A percentile compares a stretch with the other conserved stretches of the same genome.
phyloP scores from a whole-genome alignment of 208 protist species.

The Leishmania amazonensis region DNA sequence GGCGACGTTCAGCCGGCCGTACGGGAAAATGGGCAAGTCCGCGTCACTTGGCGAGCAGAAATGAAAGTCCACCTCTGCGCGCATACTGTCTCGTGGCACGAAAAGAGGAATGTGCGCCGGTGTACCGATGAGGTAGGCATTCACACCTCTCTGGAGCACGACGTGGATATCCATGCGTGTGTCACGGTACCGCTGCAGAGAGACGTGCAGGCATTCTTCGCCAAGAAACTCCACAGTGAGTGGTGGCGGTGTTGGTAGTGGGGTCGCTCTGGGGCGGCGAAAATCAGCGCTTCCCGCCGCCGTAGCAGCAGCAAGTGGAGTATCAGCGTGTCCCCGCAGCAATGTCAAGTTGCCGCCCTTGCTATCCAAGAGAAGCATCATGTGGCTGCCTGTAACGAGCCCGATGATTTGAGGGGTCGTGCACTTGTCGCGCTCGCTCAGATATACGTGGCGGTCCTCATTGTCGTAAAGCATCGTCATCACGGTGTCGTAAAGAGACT shows the following conservation, averaged over 20 bases:
- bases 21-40: constrained; percentile 55
- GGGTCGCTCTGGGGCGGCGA: background rate
- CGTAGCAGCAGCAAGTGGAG: background rate
- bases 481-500: constrained; percentile 48
- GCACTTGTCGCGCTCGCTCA: constrained; percentile 35
- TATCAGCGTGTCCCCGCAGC: constrained; percentile 18
- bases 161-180: constrained; percentile 58
- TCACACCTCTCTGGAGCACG: constrained; percentile 34
- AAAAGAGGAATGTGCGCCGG: constrained; percentile 37
- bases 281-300: background rate
- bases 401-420: constrained; percentile 47
- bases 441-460: constrained; percentile 60
- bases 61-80: constrained; percentile 31
- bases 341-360: constrained; percentile 15
- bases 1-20: constrained; percentile 30
- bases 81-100: constrained; percentile 28
- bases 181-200: constrained; percentile 50
- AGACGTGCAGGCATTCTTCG: constrained; percentile 32
- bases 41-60: constrained; percentile 34
- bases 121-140: constrained; percentile 34
- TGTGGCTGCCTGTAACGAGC: constrained; percentile 24
- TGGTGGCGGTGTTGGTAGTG: constrained; percentile 19
- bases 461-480: constrained; percentile 42
- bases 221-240: constrained; percentile 36
- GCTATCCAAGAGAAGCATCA: constrained; percentile 26